Percentiles rank a stretch among this genome's conserved stretches.
Evolutionary conservation across 306 rosid genomes (phyloP).

Genomic region (Canavalia gladiata): DNA sequence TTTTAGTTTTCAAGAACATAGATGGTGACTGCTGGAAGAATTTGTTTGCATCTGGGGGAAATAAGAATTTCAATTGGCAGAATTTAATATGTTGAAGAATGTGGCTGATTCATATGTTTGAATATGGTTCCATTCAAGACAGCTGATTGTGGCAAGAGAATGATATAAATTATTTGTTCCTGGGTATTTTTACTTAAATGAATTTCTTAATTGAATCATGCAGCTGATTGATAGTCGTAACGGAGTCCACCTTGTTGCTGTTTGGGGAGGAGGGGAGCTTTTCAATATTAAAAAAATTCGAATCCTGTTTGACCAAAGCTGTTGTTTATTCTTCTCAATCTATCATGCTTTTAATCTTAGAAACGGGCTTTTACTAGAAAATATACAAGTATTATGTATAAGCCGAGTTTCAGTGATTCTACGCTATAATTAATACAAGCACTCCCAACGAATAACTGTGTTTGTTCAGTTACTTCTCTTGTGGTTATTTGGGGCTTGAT

Average conservation of each 20-base stretch:
- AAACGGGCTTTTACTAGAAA: background rate
- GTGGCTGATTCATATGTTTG: background rate
- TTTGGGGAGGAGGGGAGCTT: background rate
- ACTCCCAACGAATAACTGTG: background rate
- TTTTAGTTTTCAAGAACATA: constrained; percentile 21
- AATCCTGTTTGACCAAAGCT: background rate
- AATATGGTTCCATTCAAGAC: constrained; percentile 3
- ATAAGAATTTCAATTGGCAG: background rate
- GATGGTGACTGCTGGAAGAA: constrained; percentile 13
- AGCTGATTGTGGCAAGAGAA: background rate
- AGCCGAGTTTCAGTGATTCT: constrained; percentile 1
- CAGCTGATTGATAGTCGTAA: background rate
- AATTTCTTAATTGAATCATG: background rate
- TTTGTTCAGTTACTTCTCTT: background rate
- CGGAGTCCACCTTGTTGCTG: too few species aligned
- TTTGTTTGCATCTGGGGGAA: background rate
- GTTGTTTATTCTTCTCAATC: background rate
- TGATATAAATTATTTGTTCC: background rate
- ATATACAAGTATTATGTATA: background rate
- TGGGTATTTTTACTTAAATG: background rate
- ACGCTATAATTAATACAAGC: constrained; percentile 1
- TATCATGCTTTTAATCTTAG: background rate
- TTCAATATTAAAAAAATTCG: background rate
- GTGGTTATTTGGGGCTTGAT: constrained; percentile 21
- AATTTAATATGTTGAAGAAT: background rate